phyloP scores from a whole-genome alignment of 371 early-diverging fungal genomes.

The Mucor lusitanicus region DNA sequence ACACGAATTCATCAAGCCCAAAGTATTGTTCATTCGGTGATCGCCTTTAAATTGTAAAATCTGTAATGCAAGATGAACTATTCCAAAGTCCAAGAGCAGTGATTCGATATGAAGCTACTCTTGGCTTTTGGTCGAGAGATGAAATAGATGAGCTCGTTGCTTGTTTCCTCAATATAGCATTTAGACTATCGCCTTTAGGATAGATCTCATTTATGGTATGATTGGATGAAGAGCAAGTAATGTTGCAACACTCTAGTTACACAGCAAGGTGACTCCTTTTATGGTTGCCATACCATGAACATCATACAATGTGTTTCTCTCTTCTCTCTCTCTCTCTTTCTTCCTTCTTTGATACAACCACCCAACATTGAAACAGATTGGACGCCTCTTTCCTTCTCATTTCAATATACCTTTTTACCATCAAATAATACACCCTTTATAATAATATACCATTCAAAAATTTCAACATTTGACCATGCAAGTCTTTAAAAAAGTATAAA shows the following conservation, averaged over 20 bases:
- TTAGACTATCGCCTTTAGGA: background rate
- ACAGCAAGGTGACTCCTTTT: slow-evolving; percentile 2
- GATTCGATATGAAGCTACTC: background rate
- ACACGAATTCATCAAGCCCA: background rate
- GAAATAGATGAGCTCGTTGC: background rate
- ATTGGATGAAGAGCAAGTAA: background rate
- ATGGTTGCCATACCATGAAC: slow-evolving; percentile 1
- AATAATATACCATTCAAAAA: background rate
- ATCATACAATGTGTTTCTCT: background rate
- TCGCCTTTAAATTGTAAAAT: background rate
- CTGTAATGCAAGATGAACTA: background rate
- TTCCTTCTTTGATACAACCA: background rate
- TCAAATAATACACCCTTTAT: background rate
- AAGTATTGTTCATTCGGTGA: background rate
- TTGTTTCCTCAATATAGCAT: background rate
- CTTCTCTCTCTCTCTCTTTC: background rate
- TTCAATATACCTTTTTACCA: background rate
- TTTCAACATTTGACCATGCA: background rate
- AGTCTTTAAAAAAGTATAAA: slow-evolving; percentile 2
- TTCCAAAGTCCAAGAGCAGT: background rate
- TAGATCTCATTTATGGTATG: background rate
- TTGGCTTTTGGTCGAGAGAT: background rate
- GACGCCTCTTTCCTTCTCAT: background rate
- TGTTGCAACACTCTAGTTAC: background rate
- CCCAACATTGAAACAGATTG: background rate